phyloP scores from a whole-genome alignment of 192 early-diverging fungal genomes.

The Backusella psychrophila region DNA sequence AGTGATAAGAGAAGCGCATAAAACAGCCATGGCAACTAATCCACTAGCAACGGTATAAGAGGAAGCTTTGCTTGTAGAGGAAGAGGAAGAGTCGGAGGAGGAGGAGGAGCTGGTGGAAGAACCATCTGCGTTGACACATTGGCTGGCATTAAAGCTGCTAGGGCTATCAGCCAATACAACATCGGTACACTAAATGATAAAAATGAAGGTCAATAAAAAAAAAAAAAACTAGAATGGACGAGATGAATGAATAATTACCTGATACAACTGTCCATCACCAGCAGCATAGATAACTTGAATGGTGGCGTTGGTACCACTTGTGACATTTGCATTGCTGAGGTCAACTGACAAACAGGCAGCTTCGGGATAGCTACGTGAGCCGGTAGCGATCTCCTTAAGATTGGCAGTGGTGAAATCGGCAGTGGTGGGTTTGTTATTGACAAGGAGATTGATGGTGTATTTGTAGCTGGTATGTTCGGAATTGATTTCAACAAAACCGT shows the following conservation, averaged over 20 bases:
- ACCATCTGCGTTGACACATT: conserved; percentile 24
- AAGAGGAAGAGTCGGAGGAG: background rate
- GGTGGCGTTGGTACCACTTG: conserved; percentile 48
- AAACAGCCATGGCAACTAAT: background rate
- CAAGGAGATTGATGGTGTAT: conserved; percentile 40
- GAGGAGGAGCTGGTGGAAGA: background rate
- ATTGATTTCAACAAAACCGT: conserved; percentile 44
- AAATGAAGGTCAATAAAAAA: background rate
- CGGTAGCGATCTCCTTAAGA: conserved; percentile 9
- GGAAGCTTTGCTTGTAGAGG: background rate
- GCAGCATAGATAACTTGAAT: conserved; percentile 53
- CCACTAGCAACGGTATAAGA: background rate
- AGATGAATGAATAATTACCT: conserved; percentile 20
- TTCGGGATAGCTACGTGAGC: conserved; percentile 33
- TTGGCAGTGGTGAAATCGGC: conserved; percentile 37
- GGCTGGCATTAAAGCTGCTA: conserved; percentile 14
- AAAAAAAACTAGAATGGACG: background rate
- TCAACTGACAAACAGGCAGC: conserved; percentile 40
- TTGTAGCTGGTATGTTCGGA: conserved; percentile 39
- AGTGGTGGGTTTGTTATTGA: conserved; percentile 39
- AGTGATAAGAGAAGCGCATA: background rate
- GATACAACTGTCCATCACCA: conserved; percentile 50
- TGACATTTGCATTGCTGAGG: conserved; percentile 29
- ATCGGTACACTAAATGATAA: conserved; percentile 26
- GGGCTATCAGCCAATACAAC: conserved; percentile 12